Percentiles rank a stretch among this genome's conserved stretches.
These are phyloP conservation scores for Parsonsia alboflavescens DNA, from an alignment of 257 asterid genomes.

Conservation along the genomic window DNA sequence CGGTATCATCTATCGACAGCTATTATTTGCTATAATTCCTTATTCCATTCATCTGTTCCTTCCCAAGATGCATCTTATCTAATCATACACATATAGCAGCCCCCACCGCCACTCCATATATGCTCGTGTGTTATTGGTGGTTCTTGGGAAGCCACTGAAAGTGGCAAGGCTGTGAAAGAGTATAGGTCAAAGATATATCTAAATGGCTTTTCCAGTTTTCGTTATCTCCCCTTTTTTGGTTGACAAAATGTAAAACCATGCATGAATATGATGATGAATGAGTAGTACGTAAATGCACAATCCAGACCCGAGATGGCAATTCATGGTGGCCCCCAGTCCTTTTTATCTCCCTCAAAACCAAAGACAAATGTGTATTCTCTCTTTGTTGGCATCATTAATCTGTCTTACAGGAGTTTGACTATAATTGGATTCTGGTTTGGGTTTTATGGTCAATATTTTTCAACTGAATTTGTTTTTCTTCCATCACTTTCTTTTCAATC, in stretches of 20 bases:
- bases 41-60: conserved; percentile 16
- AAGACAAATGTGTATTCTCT: conserved; percentile 4
- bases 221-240: neutral
- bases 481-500: conserved; percentile 1
- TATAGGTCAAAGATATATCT: conserved; percentile 9
- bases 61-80: conserved; percentile 15
- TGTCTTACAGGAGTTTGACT: neutral
- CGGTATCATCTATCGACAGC: neutral
- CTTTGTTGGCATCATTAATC: conserved; percentile 9
- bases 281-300: conserved; percentile 27
- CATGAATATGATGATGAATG: conserved; percentile 24
- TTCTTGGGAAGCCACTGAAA: conserved; percentile 8
- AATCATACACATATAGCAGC: neutral
- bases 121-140: conserved; percentile 21
- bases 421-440: neutral
- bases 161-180: conserved; percentile 14
- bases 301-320: neutral
- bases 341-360: neutral
- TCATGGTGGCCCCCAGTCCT: conserved; percentile 19
- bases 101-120: conserved; percentile 1
- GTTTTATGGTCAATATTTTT: neutral
- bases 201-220: no score
- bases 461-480: neutral
- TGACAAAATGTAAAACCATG: conserved; percentile 32
- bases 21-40: conserved; percentile 4